Conservation (phyloP, 352 stramenopile species). For the Globisporangium megalacanthum region DNA sequence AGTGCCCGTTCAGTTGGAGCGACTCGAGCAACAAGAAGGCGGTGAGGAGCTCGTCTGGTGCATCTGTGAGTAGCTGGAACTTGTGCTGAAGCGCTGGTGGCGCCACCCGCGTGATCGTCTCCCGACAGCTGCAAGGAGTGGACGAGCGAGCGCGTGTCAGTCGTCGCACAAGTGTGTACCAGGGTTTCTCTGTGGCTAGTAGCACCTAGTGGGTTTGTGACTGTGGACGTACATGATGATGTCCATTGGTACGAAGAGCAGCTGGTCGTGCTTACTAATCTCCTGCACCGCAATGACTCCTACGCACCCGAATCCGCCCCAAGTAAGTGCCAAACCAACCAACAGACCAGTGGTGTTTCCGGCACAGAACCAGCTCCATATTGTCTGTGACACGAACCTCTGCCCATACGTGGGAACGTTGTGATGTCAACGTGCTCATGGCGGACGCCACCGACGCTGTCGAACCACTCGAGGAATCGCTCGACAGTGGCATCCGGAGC, state of each 20-base stretch:
- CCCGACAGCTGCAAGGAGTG: conserved; percentile 19
- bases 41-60: conserved; percentile 51
- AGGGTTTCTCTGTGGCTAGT: no score
- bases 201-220: no score
- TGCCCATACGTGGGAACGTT: conserved; percentile 30
- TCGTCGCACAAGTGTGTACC: not conserved
- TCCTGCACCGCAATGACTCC: conserved; percentile 22
- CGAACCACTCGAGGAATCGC: conserved; percentile 45
- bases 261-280: conserved; percentile 23
- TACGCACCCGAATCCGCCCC: not conserved
- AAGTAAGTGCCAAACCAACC: not conserved
- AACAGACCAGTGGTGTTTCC: no score
- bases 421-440: conserved; percentile 21
- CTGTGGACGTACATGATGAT: conserved; percentile 33
- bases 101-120: conserved; percentile 26
- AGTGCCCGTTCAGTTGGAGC: conserved; percentile 22
- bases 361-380: not conserved
- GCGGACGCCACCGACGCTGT: conserved; percentile 17
- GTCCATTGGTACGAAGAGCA: conserved; percentile 36
- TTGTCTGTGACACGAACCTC: conserved; percentile 13
- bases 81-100: conserved; percentile 23
- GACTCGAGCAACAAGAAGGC: conserved; percentile 60
- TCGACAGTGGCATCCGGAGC: not conserved
- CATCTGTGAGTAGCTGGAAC: conserved; percentile 24
- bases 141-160: not conserved